A percentile compares a stretch with the other conserved stretches of the same genome.
Conservation (phyloP, 1,284 basidiomycete genomes). For the Uromyces viciae-fabae region DNA sequence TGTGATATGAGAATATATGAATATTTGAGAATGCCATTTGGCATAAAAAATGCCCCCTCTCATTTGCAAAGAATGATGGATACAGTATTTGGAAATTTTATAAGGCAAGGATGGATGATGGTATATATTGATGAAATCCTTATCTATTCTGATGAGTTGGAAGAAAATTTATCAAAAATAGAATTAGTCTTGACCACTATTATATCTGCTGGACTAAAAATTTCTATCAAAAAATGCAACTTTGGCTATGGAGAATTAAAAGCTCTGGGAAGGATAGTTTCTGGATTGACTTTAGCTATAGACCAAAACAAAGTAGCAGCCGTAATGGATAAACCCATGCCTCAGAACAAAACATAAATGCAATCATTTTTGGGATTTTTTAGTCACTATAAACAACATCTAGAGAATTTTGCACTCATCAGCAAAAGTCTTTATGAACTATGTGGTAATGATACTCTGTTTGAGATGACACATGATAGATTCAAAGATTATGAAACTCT, state of each 20-base stretch:
- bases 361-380: neutral
- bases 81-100: neutral
- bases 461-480: neutral
- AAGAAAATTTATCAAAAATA: neutral
- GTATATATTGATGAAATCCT: neutral
- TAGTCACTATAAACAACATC: neutral
- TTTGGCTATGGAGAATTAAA: neutral
- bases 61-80: conserved; percentile 33
- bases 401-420: neutral
- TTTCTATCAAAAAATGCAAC: neutral
- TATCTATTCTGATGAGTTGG: neutral
- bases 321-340: conserved; percentile 44
- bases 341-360: conserved; percentile 46
- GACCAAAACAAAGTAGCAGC: neutral
- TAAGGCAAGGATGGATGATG: conserved; percentile 24
- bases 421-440: neutral
- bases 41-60: conserved; percentile 2
- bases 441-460: neutral
- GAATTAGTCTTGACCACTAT: neutral
- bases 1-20: neutral
- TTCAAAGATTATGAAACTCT: neutral
- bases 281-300: neutral
- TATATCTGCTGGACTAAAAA: neutral
- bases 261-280: neutral
- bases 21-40: neutral